A percentile compares a stretch with the other conserved stretches of the same genome.
These are phyloP conservation scores for Exophiala xenobiotica DNA, from an alignment of 2,329 filamentous ascomycete genomes.

Conservation along the genomic window DNA sequence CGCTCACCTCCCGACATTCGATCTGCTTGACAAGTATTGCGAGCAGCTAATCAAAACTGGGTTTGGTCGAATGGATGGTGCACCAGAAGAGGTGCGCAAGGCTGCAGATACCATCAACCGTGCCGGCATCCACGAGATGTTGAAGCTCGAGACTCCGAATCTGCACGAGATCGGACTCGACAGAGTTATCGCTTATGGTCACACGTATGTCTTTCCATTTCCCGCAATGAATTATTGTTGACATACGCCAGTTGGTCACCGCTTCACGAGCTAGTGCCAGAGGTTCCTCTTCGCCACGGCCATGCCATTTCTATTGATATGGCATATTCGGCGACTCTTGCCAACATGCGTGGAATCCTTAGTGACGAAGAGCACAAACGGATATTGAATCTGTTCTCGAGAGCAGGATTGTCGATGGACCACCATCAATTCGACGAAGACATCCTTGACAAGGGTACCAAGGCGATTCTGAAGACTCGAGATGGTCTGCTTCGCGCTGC, in stretches of 20 bases:
- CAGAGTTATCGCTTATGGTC: constrained; percentile 70
- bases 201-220: constrained; percentile 53
- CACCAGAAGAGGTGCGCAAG: constrained; percentile 55
- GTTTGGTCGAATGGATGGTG: constrained; percentile 62
- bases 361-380: constrained; percentile 60
- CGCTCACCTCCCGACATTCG: constrained; percentile 64
- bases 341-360: constrained; percentile 62
- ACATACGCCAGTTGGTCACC: constrained; percentile 60
- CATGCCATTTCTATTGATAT: constrained; percentile 75
- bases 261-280: constrained; percentile 67
- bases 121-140: constrained; percentile 70
- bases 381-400: constrained; percentile 66
- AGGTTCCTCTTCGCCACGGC: constrained; percentile 67
- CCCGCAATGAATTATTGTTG: constrained; percentile 2
- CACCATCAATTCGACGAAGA: constrained; percentile 66
- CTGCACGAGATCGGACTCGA: constrained; percentile 71
- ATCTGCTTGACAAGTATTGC: constrained; percentile 67
- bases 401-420: constrained; percentile 70
- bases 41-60: constrained; percentile 65
- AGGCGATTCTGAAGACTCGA: constrained; percentile 69
- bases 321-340: constrained; percentile 70
- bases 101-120: constrained; percentile 67
- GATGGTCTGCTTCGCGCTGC: constrained; percentile 68
- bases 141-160: constrained; percentile 71
- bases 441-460: constrained; percentile 64